Conservation (phyloP, 2,329 filamentous ascomycete genomes). For the Xylaria sp. region DNA sequence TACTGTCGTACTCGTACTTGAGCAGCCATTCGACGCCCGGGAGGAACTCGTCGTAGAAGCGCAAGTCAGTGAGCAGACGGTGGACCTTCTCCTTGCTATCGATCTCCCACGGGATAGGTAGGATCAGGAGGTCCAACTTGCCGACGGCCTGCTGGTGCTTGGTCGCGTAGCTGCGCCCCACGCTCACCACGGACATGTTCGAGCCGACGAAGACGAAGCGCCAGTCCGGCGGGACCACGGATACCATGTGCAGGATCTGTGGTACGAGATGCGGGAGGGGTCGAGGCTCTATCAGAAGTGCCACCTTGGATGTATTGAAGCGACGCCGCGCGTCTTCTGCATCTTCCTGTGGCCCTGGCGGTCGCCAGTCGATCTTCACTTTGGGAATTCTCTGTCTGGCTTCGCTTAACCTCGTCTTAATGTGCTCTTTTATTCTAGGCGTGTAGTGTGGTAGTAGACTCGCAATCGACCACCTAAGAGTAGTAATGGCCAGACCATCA, state of each 20-base stretch:
- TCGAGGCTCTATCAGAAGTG: constrained; percentile 63
- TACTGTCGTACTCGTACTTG: constrained; percentile 66
- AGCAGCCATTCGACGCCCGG: constrained; percentile 65
- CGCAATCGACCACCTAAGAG: constrained; percentile 58
- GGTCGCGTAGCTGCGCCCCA: constrained; percentile 59
- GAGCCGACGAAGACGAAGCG: constrained; percentile 65
- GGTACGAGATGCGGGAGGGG: constrained; percentile 61
- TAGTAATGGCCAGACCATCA: constrained; percentile 1
- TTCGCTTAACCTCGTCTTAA: constrained; percentile 54
- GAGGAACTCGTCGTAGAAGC: constrained; percentile 65
- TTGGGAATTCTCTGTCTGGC: constrained; percentile 53
- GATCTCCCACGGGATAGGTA: constrained; percentile 62
- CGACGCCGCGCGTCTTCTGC: constrained; percentile 48
- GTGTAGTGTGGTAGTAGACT: constrained; percentile 58
- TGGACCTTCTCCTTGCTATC: constrained; percentile 60
- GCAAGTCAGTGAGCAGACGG: constrained; percentile 60
- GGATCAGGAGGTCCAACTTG: constrained; percentile 62
- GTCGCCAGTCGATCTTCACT: constrained; percentile 53
- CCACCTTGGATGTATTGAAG: constrained; percentile 63
- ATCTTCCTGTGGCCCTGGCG: constrained; percentile 34
- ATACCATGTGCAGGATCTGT: constrained; percentile 63
- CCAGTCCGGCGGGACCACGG: constrained; percentile 66
- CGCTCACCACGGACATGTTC: constrained; percentile 58
- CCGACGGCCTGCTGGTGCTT: constrained; percentile 62
- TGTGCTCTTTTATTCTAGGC: constrained; percentile 55